Conservation (phyloP, 78 protist genomes). For the Chrysochromulina tobinii region DNA sequence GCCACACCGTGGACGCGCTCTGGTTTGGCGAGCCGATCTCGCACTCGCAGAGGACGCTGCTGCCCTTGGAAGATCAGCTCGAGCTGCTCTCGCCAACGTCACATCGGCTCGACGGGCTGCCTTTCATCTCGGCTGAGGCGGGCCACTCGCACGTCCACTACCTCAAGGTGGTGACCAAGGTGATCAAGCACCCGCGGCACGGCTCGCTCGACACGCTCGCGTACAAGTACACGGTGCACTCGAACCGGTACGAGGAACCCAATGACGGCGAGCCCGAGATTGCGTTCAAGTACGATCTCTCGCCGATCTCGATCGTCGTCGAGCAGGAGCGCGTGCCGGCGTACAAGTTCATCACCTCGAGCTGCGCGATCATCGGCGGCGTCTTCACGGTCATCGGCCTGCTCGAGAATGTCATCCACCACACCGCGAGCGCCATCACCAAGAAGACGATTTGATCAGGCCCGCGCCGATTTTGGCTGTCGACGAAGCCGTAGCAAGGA, state of each 20-base stretch:
- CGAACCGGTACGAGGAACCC: not conserved
- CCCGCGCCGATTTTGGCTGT: no score
- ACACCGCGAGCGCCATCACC: not conserved
- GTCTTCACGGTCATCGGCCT: constrained; percentile 21
- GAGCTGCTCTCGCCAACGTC: not conserved
- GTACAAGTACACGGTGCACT: constrained; percentile 13
- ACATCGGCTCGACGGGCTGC: not conserved
- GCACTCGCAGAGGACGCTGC: not conserved
- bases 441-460: not conserved
- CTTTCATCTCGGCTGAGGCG: not conserved
- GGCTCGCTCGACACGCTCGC: not conserved
- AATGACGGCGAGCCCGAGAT: not conserved
- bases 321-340: not conserved
- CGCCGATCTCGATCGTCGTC: constrained; percentile 13
- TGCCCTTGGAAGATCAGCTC: not conserved
- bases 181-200: not conserved
- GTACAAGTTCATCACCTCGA: not conserved
- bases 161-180: constrained; percentile 3
- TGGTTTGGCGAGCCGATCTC: not conserved
- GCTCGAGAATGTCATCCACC: not conserved
- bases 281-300: not conserved
- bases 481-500: no score
- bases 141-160: not conserved
- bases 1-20: not conserved
- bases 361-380: constrained; percentile 29